Evolutionary conservation across 441 rosid species (phyloP).

Genomic region (Euphorbia corollata): DNA sequence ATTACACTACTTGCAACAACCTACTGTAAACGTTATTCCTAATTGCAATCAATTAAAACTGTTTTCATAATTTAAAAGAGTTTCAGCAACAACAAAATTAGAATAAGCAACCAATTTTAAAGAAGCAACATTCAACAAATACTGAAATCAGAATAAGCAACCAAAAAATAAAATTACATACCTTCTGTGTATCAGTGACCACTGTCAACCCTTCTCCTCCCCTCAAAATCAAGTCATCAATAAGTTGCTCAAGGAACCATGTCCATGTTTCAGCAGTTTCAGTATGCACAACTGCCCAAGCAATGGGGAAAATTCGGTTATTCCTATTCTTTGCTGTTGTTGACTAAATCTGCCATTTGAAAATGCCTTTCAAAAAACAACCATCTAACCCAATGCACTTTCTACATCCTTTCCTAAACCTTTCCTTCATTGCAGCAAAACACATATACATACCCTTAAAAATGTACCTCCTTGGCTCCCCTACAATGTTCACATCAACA

Average conservation of each 20-base stretch:
- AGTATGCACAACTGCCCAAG: not conserved
- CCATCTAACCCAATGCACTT: not conserved
- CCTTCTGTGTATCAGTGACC: not conserved
- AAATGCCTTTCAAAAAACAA: not conserved
- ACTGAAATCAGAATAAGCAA: too few species aligned
- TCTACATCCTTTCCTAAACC: not conserved
- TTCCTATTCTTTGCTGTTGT: not conserved
- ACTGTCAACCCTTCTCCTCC: not conserved
- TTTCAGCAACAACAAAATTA: too few species aligned
- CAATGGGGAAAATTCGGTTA: not conserved
- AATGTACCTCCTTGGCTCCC: too few species aligned
- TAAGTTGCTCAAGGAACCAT: not conserved
- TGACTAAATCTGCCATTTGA: not conserved
- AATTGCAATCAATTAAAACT: too few species aligned
- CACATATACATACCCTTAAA: too few species aligned
- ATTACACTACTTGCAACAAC: too few species aligned
- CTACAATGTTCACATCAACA: too few species aligned
- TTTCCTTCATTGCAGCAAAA: too few species aligned
- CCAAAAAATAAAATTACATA: not conserved
- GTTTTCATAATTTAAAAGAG: too few species aligned
- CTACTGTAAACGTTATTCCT: too few species aligned
- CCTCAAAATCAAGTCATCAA: not conserved
- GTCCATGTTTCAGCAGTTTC: not conserved
- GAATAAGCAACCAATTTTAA: too few species aligned
- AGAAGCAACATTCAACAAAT: too few species aligned